Conservation (phyloP, 1,284 basidiomycete genomes). For the Phellopilus nigrolimitatus region DNA sequence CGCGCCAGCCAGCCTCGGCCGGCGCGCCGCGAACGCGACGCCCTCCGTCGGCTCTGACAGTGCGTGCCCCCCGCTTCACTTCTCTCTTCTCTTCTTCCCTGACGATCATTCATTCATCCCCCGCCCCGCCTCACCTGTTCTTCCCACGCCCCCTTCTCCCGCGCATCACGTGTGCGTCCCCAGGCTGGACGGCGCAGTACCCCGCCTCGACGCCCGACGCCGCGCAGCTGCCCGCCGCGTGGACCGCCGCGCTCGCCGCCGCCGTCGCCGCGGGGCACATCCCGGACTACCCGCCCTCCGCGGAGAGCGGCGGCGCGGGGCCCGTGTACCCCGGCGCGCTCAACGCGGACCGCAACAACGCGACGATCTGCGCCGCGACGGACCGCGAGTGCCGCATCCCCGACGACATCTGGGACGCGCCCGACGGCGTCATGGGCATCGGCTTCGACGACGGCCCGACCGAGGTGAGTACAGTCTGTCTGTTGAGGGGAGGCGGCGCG, state of each 20-base stretch:
- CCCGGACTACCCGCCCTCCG: slow-evolving; percentile 57
- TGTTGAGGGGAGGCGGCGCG: neutral
- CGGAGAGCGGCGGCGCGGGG: slow-evolving; percentile 35
- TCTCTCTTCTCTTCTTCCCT: slow-evolving; percentile 10
- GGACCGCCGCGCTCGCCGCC: slow-evolving; percentile 61
- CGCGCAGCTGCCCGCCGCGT: slow-evolving; percentile 48
- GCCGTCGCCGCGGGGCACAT: slow-evolving; percentile 69
- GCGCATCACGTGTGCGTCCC: too few relatives aligned
- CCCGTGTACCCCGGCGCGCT: slow-evolving; percentile 52
- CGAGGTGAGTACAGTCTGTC: slow-evolving; percentile 35
- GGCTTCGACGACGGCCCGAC: slow-evolving; percentile 81
- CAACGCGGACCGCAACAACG: slow-evolving; percentile 44
- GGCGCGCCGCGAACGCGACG: slow-evolving; percentile 53
- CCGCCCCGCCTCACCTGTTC: too few relatives aligned
- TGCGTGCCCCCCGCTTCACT: slow-evolving; percentile 36
- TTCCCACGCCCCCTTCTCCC: too few relatives aligned
- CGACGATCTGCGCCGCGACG: slow-evolving; percentile 56
- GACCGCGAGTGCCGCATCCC: slow-evolving; percentile 54
- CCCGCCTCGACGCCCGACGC: slow-evolving; percentile 43
- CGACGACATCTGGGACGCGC: slow-evolving; percentile 69
- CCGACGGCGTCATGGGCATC: slow-evolving; percentile 50
- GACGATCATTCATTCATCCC: neutral
- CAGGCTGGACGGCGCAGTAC: slow-evolving; percentile 58
- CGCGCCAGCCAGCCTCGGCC: slow-evolving; percentile 33
- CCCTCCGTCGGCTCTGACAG: slow-evolving; percentile 54